phyloP scores from a whole-genome alignment of 305 asterid species.

The Solanum hybrid region DNA sequence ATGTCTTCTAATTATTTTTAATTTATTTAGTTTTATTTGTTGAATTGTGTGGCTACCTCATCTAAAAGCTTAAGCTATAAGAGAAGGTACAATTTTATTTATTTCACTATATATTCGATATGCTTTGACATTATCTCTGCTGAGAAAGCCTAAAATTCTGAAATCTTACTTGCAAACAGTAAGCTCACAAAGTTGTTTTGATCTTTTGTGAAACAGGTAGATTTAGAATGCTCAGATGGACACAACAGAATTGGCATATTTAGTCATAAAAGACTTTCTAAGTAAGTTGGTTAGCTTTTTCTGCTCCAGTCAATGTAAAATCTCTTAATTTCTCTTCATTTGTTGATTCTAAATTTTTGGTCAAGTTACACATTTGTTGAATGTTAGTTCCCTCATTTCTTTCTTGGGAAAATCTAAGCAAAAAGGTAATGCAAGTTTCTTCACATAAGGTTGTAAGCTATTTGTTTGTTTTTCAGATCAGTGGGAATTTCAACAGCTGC shows the following conservation, averaged over 20 bases:
- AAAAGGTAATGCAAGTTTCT: background rate
- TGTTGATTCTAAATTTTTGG: background rate
- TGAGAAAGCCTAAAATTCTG: background rate
- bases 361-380: background rate
- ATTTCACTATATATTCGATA: background rate
- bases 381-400: background rate
- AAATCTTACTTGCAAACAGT: background rate
- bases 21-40: background rate
- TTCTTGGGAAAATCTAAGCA: background rate
- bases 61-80: background rate
- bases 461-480: slow-evolving; percentile 41
- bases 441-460: background rate
- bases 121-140: background rate
- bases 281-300: slow-evolving; percentile 28
- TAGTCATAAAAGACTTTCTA: slow-evolving; percentile 73
- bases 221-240: slow-evolving; percentile 74
- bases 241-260: slow-evolving; percentile 61
- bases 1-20: background rate
- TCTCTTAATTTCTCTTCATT: background rate
- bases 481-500: slow-evolving; percentile 76
- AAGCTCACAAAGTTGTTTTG: background rate
- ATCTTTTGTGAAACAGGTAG: slow-evolving; percentile 48
- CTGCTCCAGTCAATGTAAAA: background rate
- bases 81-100: background rate
- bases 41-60: background rate